These are phyloP conservation scores for Suaeda aralocaspica DNA, from an alignment of 148 eudicot species.

Conservation along the genomic window DNA sequence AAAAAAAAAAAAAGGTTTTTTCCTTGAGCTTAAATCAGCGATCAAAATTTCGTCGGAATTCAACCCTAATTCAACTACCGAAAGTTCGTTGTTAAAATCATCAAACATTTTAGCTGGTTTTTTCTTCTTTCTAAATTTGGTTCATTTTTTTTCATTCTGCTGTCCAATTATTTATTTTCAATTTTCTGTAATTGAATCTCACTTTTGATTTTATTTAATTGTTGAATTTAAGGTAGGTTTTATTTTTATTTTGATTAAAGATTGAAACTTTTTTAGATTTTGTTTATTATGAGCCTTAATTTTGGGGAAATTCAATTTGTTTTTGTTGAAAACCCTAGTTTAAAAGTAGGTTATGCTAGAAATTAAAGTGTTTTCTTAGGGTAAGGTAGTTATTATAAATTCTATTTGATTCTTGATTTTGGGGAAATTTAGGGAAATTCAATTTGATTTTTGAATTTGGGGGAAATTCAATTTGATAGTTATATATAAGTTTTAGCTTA, in stretches of 20 bases:
- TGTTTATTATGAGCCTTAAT: background rate
- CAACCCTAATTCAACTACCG: constrained; percentile 13
- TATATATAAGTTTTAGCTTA: too few relatives aligned
- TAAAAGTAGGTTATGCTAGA: background rate
- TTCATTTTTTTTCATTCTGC: background rate
- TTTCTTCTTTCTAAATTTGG: background rate
- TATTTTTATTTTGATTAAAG: too few relatives aligned
- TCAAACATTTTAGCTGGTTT: constrained; percentile 24
- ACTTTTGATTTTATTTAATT: constrained; percentile 2
- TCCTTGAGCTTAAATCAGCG: background rate
- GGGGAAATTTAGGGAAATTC: too few relatives aligned
- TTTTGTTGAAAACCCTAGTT: too few relatives aligned
- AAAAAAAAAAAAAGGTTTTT: too few relatives aligned
- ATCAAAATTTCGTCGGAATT: constrained; percentile 6
- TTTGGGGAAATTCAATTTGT: background rate
- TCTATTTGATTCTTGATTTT: too few relatives aligned
- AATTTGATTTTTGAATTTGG: too few relatives aligned
- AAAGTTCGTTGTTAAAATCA: constrained; percentile 28
- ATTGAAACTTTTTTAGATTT: constrained; percentile 1
- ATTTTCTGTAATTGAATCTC: constrained; percentile 8
- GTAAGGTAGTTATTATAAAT: too few relatives aligned
- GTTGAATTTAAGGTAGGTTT: too few relatives aligned
- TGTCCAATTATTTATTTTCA: background rate
- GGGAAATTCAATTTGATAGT: too few relatives aligned
- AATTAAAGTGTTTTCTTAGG: background rate